phyloP scores from a whole-genome alignment of 495 filamentous ascomycete genomes.

The Penicillium paxilli region DNA sequence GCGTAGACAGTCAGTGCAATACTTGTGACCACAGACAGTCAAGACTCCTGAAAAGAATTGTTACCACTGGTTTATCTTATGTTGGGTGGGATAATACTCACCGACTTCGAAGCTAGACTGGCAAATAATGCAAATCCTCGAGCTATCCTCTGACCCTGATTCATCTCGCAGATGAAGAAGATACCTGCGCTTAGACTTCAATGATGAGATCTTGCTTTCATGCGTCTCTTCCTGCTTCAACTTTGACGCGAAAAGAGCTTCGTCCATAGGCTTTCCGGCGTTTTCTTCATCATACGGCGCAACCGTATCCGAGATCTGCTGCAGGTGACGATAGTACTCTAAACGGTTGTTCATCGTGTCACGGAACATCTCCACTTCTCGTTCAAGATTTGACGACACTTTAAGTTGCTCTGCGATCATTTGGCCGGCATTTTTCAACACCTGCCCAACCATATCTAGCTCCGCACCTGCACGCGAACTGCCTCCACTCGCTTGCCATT shows the following conservation, averaged over 20 bases:
- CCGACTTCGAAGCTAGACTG: conserved; percentile 70
- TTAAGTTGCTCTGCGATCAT: conserved; percentile 68
- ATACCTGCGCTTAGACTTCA: conserved; percentile 72
- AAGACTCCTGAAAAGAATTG: conserved; percentile 50
- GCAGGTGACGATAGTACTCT: conserved; percentile 86
- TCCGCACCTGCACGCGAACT: conserved; percentile 64
- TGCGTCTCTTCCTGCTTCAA: conserved; percentile 48
- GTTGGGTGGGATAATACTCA: conserved; percentile 23
- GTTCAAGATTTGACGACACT: conserved; percentile 57
- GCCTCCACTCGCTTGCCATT: conserved; percentile 59
- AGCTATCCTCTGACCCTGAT: conserved; percentile 51
- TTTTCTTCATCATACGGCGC: conserved; percentile 64
- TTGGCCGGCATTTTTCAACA: conserved; percentile 58
- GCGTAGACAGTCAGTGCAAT: conserved; percentile 80
- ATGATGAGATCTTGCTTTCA: conserved; percentile 53
- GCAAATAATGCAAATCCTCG: conserved; percentile 79
- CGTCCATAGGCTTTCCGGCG: conserved; percentile 44
- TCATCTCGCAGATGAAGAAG: conserved; percentile 62
- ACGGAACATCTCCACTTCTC: conserved; percentile 74
- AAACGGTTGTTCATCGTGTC: conserved; percentile 77
- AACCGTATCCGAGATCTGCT: conserved; percentile 84
- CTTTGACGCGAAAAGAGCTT: conserved; percentile 33
- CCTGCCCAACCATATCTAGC: conserved; percentile 55
- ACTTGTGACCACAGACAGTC: conserved; percentile 88
- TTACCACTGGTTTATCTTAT: conserved; percentile 5